phyloP scores from a whole-genome alignment of 768 basidiomycete genomes.

The Termitomyces sp. region DNA sequence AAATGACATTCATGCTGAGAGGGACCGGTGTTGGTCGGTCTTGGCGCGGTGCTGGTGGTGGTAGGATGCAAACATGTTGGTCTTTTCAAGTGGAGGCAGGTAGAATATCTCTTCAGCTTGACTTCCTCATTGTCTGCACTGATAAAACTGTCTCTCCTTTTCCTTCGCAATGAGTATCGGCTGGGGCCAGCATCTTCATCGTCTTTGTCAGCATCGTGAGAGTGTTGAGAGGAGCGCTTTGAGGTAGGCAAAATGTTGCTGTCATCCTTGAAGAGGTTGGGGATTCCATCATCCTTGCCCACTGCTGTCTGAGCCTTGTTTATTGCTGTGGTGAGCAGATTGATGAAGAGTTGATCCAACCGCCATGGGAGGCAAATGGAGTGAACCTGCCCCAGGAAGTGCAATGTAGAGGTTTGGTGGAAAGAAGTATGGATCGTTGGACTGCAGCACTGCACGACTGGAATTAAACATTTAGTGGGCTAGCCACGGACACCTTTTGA shows the following conservation, averaged over 20 bases:
- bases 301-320: constrained; percentile 23
- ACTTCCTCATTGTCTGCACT: constrained; percentile 45
- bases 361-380: constrained; percentile 25
- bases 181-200: constrained; percentile 23
- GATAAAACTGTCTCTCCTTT: constrained; percentile 26
- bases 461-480: constrained; percentile 5
- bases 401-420: constrained; percentile 2
- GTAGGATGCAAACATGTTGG: constrained; percentile 11
- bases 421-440: constrained; percentile 3
- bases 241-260: constrained; percentile 16
- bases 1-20: constrained; percentile 26
- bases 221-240: constrained; percentile 13
- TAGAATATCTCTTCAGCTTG: constrained; percentile 29
- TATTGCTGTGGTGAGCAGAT: constrained; percentile 26
- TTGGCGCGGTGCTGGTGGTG: constrained; percentile 1
- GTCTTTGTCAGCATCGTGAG: constrained; percentile 18
- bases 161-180: constrained; percentile 12
- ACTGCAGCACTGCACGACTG: neutral
- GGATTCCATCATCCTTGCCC: constrained; percentile 35
- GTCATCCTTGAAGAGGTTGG: constrained; percentile 27
- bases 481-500: constrained; percentile 5
- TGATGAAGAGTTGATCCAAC: constrained; percentile 25
- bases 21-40: constrained; percentile 9
- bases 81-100: constrained; percentile 37
- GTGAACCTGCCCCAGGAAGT: constrained; percentile 13